Conservation (phyloP, 768 basidiomycete species). For the Grammothele lineata region DNA sequence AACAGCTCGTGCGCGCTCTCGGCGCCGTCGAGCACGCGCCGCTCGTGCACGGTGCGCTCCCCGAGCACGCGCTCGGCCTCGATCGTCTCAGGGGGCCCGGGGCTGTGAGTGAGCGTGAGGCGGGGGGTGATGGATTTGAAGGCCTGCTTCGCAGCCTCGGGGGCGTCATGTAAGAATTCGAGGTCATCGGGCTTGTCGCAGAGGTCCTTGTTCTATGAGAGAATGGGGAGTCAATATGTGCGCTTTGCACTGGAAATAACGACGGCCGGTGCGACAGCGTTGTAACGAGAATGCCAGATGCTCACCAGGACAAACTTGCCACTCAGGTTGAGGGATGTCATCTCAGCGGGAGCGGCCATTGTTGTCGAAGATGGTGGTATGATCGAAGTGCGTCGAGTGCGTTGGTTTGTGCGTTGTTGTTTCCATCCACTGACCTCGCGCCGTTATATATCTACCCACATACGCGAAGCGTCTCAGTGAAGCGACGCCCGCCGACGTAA, state of each 20-base stretch:
- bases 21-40: background rate
- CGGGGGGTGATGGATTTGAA: background rate
- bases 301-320: constrained; percentile 2
- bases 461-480: no score
- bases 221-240: no score
- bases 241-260: no score
- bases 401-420: no score
- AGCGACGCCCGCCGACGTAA: no score
- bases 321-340: background rate
- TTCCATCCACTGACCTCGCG: no score
- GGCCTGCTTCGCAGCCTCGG: no score
- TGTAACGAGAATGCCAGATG: background rate
- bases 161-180: background rate
- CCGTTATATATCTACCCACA: no score
- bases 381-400: no score
- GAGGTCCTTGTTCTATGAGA: background rate
- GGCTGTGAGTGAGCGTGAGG: background rate
- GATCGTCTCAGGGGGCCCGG: background rate
- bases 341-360: background rate
- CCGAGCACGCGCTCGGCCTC: background rate
- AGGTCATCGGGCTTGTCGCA: background rate
- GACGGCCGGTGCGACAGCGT: no score
- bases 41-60: background rate
- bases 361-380: no score
- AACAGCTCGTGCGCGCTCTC: constrained; percentile 37